Percentiles rank a stretch among this genome's conserved stretches.
phyloP scores from a whole-genome alignment of 306 rosid genomes.

The Vigna trinervia region DNA sequence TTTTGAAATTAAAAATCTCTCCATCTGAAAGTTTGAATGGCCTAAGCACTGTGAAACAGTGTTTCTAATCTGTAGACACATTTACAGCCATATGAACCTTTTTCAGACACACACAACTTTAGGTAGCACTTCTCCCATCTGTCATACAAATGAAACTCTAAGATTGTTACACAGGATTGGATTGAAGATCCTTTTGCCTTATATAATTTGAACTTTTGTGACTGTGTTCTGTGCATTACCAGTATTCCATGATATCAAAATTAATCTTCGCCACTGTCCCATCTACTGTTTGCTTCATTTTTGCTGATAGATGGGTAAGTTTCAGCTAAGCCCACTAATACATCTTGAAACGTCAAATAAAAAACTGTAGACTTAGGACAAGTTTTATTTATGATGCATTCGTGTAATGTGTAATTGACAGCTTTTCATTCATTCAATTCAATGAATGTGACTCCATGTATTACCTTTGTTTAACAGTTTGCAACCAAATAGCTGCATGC shows the following conservation, averaged over 20 bases:
- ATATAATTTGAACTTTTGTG: constrained; percentile 31
- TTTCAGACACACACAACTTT: constrained; percentile 30
- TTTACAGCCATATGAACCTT: constrained; percentile 20
- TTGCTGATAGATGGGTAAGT: constrained; percentile 42
- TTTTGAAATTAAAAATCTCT: no score
- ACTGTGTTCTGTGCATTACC: constrained; percentile 31
- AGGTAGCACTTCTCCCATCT: constrained; percentile 15
- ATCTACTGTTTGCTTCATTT: constrained; percentile 41
- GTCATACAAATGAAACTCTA: constrained; percentile 34
- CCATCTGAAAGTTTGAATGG: no score
- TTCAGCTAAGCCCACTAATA: constrained; percentile 31
- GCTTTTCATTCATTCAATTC: constrained; percentile 28
- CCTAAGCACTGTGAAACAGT: no score
- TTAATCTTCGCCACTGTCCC: constrained; percentile 48
- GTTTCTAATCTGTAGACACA: constrained; percentile 26
- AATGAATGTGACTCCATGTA: background rate
- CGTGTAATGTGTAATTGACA: constrained; percentile 22
- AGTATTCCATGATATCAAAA: constrained; percentile 45
- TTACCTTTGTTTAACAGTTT: constrained; percentile 14
- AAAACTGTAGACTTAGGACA: constrained; percentile 17
- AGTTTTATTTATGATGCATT: constrained; percentile 15
- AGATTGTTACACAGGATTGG: constrained; percentile 46
- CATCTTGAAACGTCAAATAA: constrained; percentile 31
- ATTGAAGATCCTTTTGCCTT: constrained; percentile 30
- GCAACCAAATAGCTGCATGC: background rate